Evolutionary conservation across 2,329 filamentous ascomycete genomes (phyloP), one percentile per base, ranked within the genome.

Genomic region (Nothophaeocryptopus gaeumannii): DNA sequence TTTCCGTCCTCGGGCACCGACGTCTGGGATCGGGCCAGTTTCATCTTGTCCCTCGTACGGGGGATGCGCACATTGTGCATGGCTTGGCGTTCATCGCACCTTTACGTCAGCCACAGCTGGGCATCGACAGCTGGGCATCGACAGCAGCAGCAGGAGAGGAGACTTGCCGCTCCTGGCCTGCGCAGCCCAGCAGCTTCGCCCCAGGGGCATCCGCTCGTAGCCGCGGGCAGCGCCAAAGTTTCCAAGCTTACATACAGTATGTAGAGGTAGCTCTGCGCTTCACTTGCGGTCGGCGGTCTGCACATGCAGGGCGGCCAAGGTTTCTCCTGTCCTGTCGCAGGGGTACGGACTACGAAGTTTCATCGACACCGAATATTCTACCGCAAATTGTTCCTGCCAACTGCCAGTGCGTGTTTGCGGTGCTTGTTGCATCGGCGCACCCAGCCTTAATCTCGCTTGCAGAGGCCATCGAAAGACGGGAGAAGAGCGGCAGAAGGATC

Each of bases 361-460:
- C 50, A 53, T 36, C 36, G 26, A 31, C 9, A 12, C 41, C 20
- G 44, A 47, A 42, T 26, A 14, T 39, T 53, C 37, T 43, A 34
- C 20, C 20, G 50, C 53, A 56, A 53, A 56, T 53, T 56, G 47
- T 48, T 35, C 38, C 15, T 29, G 35, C 37, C 30, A 34, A 34
- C 15, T 29, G 35, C 37, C 30, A 34, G 35, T 36, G 29, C 33
- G 29, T 40, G 11, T 11, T 34, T 31, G 39, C 12, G 13, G 20
- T 15, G 32, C 29, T 39, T 45, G 15, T 30, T 41, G 20, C 39
- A 30, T 12, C 15, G 9, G 30, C 40, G 42, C 47, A 15, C 41
- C 14, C 37, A 41, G 30, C 39, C 35, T 16, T 44, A 47, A 53
- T 55, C 13, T 53, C 50, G 53, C 53, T 55, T 53, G 47, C 49